A percentile compares a stretch with the other conserved stretches of the same genome.
Conservation (phyloP, 345 rosid genomes). For the Corchorus capsularis region DNA sequence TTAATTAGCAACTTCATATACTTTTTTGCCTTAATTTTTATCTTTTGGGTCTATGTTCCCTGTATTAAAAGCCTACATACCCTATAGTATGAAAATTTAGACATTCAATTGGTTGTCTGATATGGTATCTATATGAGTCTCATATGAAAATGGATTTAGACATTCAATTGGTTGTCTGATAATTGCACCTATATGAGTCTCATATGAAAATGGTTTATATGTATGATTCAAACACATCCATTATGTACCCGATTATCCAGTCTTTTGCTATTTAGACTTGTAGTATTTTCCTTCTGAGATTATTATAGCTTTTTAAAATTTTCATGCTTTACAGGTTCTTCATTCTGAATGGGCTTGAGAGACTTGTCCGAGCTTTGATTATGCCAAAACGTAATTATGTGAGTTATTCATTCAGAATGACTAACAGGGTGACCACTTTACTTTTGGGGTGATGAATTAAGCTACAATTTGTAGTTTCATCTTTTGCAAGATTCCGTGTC, state of each 20-base stretch:
- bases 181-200: background rate
- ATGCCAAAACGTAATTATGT: constrained; percentile 89
- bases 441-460: constrained; percentile 7
- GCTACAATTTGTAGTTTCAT: background rate
- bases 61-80: background rate
- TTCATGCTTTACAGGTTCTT: constrained; percentile 59
- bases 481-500: background rate
- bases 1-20: background rate
- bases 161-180: background rate
- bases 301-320: constrained; percentile 10
- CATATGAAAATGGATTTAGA: background rate
- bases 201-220: background rate
- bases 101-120: background rate
- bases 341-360: constrained; percentile 90
- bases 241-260: background rate
- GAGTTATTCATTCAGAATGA: background rate
- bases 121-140: background rate
- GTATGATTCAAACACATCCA: background rate
- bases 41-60: background rate
- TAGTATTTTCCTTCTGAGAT: background rate
- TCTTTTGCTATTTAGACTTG: constrained; percentile 5
- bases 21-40: constrained; percentile 13
- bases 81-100: background rate
- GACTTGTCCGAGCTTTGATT: constrained; percentile 83
- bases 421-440: background rate